Percentiles rank a stretch among this genome's conserved stretches.
phyloP scores from a whole-genome alignment of 139 green algal species.

The Chlorella vulgaris region DNA sequence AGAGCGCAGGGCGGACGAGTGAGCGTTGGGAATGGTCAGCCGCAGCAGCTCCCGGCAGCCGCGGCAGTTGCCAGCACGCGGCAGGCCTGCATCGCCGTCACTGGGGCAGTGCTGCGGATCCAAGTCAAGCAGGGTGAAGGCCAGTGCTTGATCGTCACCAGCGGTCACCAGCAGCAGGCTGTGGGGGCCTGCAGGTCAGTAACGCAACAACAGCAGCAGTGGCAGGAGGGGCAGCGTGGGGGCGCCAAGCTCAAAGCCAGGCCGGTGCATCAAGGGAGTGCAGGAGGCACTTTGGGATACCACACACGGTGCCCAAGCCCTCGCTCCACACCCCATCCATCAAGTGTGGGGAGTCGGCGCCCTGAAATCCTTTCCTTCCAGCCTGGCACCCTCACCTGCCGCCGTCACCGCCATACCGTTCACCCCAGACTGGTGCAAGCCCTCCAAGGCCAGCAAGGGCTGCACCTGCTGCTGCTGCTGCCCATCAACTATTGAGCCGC shows the following conservation, averaged over 20 bases:
- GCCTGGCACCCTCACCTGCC: conserved; percentile 26
- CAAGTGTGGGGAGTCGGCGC: no score
- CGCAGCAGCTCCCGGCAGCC: background rate
- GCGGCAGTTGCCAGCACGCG: no score
- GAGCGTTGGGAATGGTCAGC: conserved; percentile 34
- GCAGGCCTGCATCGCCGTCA: background rate
- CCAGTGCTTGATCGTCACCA: conserved; percentile 52
- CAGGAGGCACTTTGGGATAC: no score
- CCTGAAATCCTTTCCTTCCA: no score
- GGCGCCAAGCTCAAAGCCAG: no score
- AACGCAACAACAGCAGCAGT: no score
- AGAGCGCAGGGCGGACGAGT: conserved; percentile 44
- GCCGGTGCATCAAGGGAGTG: no score
- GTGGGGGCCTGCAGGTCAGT: background rate
- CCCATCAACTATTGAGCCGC: background rate
- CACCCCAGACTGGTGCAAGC: conserved; percentile 52
- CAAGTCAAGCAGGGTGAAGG: conserved; percentile 13
- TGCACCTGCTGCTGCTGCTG: background rate
- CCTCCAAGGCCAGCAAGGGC: conserved; percentile 8
- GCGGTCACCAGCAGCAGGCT: conserved; percentile 41
- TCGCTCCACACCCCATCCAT: no score
- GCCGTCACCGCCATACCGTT: conserved; percentile 33
- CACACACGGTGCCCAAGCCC: no score
- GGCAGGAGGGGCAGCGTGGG: background rate
- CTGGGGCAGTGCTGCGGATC: no score